phyloP scores from a whole-genome alignment of 495 filamentous ascomycete genomes.

The Tuber calosporum region DNA sequence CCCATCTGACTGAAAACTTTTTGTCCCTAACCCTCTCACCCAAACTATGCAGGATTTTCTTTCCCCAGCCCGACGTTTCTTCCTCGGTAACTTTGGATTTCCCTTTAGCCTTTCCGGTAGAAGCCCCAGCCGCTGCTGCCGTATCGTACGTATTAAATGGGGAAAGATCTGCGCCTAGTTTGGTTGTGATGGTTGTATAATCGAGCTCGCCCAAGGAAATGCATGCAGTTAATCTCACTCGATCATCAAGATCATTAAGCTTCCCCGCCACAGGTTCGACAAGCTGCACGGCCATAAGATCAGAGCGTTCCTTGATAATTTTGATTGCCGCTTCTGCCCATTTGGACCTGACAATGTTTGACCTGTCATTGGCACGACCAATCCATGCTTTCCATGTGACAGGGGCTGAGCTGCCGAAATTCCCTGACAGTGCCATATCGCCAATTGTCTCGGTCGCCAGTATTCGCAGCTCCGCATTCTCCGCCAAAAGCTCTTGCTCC shows the following conservation, averaged over 20 bases:
- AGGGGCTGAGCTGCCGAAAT: slow-evolving; percentile 30
- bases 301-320: slow-evolving; percentile 51
- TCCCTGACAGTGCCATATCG: slow-evolving; percentile 55
- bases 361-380: slow-evolving; percentile 76
- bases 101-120: slow-evolving; percentile 13
- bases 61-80: slow-evolving; percentile 32
- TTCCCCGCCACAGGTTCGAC: slow-evolving; percentile 68
- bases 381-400: slow-evolving; percentile 46
- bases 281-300: slow-evolving; percentile 46
- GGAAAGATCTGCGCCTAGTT: slow-evolving; percentile 55
- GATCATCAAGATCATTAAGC: slow-evolving; percentile 82
- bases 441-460: slow-evolving; percentile 89
- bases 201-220: slow-evolving; percentile 67
- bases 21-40: slow-evolving; percentile 84
- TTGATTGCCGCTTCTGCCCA: slow-evolving; percentile 81
- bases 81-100: slow-evolving; percentile 53
- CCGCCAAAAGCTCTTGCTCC: slow-evolving; percentile 83
- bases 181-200: slow-evolving; percentile 68
- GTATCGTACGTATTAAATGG: slow-evolving; percentile 39
- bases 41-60: slow-evolving; percentile 60
- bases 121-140: slow-evolving; percentile 9
- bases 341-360: slow-evolving; percentile 64
- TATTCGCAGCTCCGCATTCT: slow-evolving; percentile 75
- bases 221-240: slow-evolving; percentile 78
- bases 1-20: slow-evolving; percentile 70